Conservation (phyloP, 805 yeast species). For the Wickerhamiella siamensis region DNA sequence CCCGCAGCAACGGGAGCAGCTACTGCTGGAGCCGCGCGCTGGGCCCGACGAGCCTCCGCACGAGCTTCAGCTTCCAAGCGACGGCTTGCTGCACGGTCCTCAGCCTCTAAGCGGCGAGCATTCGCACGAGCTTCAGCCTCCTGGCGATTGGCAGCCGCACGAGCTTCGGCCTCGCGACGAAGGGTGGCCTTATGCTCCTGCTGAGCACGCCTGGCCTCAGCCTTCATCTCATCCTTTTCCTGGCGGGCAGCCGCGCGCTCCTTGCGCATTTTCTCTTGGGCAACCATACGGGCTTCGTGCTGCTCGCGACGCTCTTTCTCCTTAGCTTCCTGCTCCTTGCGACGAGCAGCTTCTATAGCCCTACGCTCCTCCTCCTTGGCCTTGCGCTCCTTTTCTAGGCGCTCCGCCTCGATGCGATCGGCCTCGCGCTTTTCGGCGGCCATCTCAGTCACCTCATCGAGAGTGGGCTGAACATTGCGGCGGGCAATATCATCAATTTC, state of each 20-base stretch:
- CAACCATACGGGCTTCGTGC: conserved; percentile 7
- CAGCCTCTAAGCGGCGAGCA: conserved; percentile 5
- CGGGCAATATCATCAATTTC: conserved; percentile 74
- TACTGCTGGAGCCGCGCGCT: conserved; percentile 6
- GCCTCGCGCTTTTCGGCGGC: conserved; percentile 53
- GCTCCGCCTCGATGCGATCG: conserved; percentile 30
- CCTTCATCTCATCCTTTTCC: conserved; percentile 5
- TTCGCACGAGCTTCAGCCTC: conserved; percentile 1
- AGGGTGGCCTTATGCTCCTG: conserved; percentile 18
- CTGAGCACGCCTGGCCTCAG: conserved; percentile 3
- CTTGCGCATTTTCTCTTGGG: conserved; percentile 10
- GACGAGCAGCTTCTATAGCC: conserved; percentile 21
- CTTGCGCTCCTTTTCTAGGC: conserved; percentile 11
- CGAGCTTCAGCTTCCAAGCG: conserved; percentile 6
- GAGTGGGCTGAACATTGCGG: conserved; percentile 67
- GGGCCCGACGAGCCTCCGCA: not conserved
- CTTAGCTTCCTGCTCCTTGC: conserved; percentile 26
- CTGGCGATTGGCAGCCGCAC: conserved; percentile 3
- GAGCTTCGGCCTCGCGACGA: conserved; percentile 1
- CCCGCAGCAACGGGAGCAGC: not conserved
- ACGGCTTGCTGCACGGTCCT: conserved; percentile 1
- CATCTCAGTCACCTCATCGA: conserved; percentile 54
- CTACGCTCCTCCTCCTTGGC: conserved; percentile 8
- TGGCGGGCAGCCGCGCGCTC: conserved; percentile 13
- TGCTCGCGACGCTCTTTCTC: conserved; percentile 14